These are phyloP conservation scores for Collybiopsis confluens DNA, from an alignment of 768 basidiomycete species.

Conservation along the genomic window DNA sequence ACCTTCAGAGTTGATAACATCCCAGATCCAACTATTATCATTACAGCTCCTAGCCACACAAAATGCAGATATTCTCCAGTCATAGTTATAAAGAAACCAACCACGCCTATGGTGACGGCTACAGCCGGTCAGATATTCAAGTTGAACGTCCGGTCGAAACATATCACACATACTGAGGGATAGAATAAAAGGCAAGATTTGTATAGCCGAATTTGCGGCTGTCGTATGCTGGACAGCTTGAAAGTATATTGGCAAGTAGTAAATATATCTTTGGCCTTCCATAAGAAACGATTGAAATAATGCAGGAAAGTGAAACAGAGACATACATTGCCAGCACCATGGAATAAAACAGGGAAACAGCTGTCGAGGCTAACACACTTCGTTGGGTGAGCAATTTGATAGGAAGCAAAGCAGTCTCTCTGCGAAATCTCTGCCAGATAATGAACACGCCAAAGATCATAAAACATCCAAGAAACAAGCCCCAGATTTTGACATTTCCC, in stretches of 20 bases:
- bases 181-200: conserved; percentile 27
- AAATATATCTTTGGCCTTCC: background rate
- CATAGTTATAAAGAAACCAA: conserved; percentile 13
- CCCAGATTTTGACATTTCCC: conserved; percentile 11
- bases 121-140: background rate
- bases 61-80: no score
- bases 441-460: background rate
- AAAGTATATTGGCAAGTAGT: conserved; percentile 23
- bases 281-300: background rate
- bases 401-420: background rate
- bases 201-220: conserved; percentile 25
- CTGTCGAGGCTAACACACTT: conserved; percentile 1
- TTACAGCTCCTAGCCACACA: no score
- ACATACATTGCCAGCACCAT: conserved; percentile 7
- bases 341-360: background rate
- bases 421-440: background rate
- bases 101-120: no score
- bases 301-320: background rate
- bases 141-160: conserved; percentile 26
- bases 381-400: background rate
- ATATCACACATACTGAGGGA: conserved; percentile 31
- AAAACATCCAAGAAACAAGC: background rate
- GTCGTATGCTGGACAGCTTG: conserved; percentile 32
- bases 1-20: no score
- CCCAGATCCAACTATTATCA: no score